Evolutionary conservation across 139 green algal species (phyloP).

Genomic region (Micromonas commoda): DNA sequence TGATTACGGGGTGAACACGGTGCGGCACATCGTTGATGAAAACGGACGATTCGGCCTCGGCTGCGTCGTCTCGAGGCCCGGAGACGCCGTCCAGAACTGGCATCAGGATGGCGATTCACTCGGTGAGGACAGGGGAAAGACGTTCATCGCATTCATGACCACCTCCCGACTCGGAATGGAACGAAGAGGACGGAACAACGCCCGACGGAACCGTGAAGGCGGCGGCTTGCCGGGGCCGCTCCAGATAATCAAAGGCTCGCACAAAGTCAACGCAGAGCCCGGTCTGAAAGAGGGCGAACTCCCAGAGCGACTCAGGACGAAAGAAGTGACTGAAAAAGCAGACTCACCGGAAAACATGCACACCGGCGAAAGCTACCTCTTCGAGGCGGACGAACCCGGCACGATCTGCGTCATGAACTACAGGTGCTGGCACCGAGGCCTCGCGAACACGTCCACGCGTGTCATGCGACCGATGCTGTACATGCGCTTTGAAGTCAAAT

Average conservation of each 20-base stretch:
- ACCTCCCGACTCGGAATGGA: too few species aligned
- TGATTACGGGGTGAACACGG: not conserved
- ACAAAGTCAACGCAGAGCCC: too few species aligned
- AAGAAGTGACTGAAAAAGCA: too few species aligned
- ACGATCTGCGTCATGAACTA: too few species aligned
- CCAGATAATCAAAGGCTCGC: not conserved
- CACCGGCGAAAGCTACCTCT: too few species aligned
- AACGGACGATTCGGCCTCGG: not conserved
- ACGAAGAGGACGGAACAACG: too few species aligned
- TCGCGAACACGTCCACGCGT: not conserved
- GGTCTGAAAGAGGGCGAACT: too few species aligned
- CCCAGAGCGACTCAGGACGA: not conserved
- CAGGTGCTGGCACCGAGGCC: not conserved
- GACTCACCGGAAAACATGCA: not conserved
- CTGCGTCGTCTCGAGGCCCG: not conserved
- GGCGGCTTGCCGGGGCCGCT: not conserved
- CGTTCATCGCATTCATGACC: too few species aligned
- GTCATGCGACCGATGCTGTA: not conserved
- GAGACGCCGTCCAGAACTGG: not conserved
- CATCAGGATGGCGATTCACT: not conserved
- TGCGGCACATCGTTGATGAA: not conserved
- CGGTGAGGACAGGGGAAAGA: too few species aligned
- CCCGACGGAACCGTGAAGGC: too few species aligned
- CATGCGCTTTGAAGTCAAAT: not conserved
- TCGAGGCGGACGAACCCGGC: too few species aligned